Evolutionary conservation across 2,329 filamentous ascomycete genomes (phyloP).

Genomic region (Fusarium newnesense): DNA sequence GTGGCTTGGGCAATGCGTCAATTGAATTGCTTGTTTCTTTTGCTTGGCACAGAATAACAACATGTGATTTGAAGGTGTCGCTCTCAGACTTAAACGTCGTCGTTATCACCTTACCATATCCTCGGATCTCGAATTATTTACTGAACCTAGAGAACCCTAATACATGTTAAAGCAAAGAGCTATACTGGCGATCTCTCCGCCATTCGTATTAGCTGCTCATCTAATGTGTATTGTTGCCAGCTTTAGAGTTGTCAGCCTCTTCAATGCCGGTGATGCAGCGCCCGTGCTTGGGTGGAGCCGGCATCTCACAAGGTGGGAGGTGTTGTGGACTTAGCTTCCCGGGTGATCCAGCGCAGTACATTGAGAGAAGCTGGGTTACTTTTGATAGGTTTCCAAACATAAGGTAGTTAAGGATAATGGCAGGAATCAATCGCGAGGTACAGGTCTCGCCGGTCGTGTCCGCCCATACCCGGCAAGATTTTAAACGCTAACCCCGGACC

Average conservation of each 20-base stretch:
- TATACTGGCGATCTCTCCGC: background rate
- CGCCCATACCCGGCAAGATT: conserved; percentile 24
- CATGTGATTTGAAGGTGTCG: conserved; percentile 5
- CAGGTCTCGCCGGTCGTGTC: conserved; percentile 21
- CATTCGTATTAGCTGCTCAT: background rate
- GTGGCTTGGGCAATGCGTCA: conserved; percentile 15
- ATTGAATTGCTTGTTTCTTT: conserved; percentile 13
- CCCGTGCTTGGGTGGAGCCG: conserved; percentile 26
- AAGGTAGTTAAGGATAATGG: background rate
- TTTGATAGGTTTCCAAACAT: background rate
- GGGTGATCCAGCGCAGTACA: conserved; percentile 12
- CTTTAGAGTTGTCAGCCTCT: background rate
- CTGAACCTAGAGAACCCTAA: background rate
- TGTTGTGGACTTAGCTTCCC: conserved; percentile 10
- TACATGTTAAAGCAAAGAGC: background rate
- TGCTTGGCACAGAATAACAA: conserved; percentile 9
- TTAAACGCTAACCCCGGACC: conserved; percentile 34
- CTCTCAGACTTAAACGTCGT: conserved; percentile 1
- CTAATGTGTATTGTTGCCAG: background rate
- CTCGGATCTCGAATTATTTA: background rate
- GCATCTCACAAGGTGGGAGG: conserved; percentile 25
- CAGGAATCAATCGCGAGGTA: conserved; percentile 13
- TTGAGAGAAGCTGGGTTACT: background rate
- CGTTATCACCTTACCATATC: conserved; percentile 1
- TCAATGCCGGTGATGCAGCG: background rate